phyloP scores from a whole-genome alignment of 2,329 filamentous ascomycete species.

The Zalaria obscura region DNA sequence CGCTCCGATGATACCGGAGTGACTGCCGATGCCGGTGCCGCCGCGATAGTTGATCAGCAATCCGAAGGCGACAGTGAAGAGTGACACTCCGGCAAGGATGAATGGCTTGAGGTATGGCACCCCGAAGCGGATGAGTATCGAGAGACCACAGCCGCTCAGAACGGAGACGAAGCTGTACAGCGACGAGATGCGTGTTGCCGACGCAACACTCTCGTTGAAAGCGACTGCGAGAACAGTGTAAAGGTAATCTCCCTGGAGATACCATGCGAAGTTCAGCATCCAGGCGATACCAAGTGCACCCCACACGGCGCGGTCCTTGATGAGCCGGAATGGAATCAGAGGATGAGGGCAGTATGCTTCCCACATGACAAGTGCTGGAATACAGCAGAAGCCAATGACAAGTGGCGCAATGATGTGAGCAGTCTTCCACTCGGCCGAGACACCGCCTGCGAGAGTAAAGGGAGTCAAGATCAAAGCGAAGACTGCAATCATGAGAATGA shows the following conservation, averaged over 20 bases:
- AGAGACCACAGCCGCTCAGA: slow-evolving; percentile 36
- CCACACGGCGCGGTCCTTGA: slow-evolving; percentile 53
- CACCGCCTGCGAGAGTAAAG: slow-evolving; percentile 38
- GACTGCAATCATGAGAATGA: slow-evolving; percentile 45
- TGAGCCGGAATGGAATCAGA: slow-evolving; percentile 31
- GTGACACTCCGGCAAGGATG: slow-evolving; percentile 15
- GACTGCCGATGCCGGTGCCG: slow-evolving; percentile 16
- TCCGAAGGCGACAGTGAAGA: slow-evolving; percentile 15
- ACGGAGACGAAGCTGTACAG: slow-evolving; percentile 47
- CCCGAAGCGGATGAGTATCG: slow-evolving; percentile 21
- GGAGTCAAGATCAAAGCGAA: slow-evolving; percentile 56
- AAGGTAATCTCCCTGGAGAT: slow-evolving; percentile 49
- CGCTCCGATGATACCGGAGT: slow-evolving; percentile 32
- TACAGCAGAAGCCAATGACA: slow-evolving; percentile 21
- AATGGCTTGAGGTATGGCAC: slow-evolving; percentile 21
- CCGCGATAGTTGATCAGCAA: slow-evolving; percentile 22
- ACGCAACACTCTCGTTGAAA: slow-evolving; percentile 43
- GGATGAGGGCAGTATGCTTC: slow-evolving; percentile 25
- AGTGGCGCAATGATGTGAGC: slow-evolving; percentile 27
- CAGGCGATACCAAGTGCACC: slow-evolving; percentile 45
- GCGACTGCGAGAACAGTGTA: slow-evolving; percentile 48
- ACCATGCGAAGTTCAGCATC: slow-evolving; percentile 45
- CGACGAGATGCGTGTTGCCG: slow-evolving; percentile 44
- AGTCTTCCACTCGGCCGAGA: slow-evolving; percentile 19
- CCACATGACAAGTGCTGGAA: slow-evolving; percentile 23